Evolutionary conservation across 2,329 filamentous ascomycete species (phyloP).

Genomic region (Arachnomyces sp.): DNA sequence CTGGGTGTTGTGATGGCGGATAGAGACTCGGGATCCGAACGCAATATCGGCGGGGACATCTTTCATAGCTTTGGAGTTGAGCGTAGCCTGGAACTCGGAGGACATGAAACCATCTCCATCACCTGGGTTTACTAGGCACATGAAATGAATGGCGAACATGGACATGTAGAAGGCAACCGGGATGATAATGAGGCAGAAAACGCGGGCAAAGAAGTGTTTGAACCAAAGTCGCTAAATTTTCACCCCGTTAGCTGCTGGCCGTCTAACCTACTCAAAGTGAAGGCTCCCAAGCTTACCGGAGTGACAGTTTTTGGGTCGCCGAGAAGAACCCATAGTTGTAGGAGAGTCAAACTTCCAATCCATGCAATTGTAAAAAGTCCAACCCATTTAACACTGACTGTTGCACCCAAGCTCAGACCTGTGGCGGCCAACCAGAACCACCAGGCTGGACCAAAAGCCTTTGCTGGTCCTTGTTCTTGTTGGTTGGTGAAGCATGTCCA

Average conservation of each 20-base stretch:
- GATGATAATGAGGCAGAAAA: slow-evolving; percentile 86
- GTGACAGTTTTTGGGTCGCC: slow-evolving; percentile 83
- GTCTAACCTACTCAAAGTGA: not conserved
- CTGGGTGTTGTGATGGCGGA: slow-evolving; percentile 94
- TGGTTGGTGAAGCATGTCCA: slow-evolving; percentile 95
- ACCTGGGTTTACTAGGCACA: slow-evolving; percentile 86
- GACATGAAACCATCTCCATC: slow-evolving; percentile 99
- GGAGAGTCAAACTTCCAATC: slow-evolving; percentile 80
- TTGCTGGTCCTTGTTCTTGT: slow-evolving; percentile 81
- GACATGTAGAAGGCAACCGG: slow-evolving; percentile 85
- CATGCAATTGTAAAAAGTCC: slow-evolving; percentile 97
- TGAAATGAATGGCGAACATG: slow-evolving; percentile 96
- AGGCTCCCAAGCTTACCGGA: slow-evolving; percentile 43
- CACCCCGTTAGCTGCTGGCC: slow-evolving; percentile 18
- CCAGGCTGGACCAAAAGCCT: slow-evolving; percentile 84
- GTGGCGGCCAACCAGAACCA: slow-evolving; percentile 95
- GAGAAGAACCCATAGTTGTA: slow-evolving; percentile 92
- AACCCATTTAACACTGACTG: slow-evolving; percentile 96
- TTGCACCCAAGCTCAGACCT: slow-evolving; percentile 79
- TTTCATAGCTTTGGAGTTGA: slow-evolving; percentile 95
- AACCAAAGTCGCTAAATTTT: slow-evolving; percentile 60
- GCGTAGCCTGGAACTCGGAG: slow-evolving; percentile 93
- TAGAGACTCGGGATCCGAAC: slow-evolving; percentile 73
- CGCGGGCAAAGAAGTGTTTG: slow-evolving; percentile 87
- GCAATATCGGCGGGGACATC: slow-evolving; percentile 88